Base-by-base conservation (phyloP, 805 yeast species). In the Myxozyma vanderwaltii region DNA sequence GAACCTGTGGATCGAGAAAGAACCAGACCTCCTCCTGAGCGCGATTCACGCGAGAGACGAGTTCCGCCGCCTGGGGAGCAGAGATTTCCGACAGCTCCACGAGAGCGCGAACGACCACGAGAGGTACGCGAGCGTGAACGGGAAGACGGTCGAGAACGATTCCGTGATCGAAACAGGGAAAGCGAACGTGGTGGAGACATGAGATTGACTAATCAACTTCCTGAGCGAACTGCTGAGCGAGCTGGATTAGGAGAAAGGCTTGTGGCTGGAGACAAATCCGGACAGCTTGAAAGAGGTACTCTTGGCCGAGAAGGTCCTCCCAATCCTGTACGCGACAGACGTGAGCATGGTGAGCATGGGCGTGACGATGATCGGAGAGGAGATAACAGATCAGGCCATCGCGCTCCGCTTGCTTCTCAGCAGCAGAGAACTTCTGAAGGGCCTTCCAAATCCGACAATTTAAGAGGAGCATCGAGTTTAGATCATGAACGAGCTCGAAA, bases 101-200 rank as follows among this genome's bases (percentile, higher is more conserved):
- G 52, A n/a, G 49, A 45, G 6, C 61, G 61, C 15, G 54, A 55
- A 17, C 46, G 51, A 8, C 56, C 31, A 6, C 40, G 56, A 24
- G 49, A 39, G n/a, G 31, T 29, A 24, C 48, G 54, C 38, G 54
- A 40, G 33, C 52, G 41, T n/a, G 59, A 55, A 4, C 48, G 54
- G 7, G 54, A 55, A 21, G 44, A 21, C 23, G 35, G 27, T 15
- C 50, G 51, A 21, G 56, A 38, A 38, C 41, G 41, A 17, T 38
- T 38, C n/a, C 39, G 54, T 6, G 52, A 40, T 31, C 49, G 49
- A 17, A 8, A 15, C 46, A 51, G 59, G 13, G 59, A 56, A 29
- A 46, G 52, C 29, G 40, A 33, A 5, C 54, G 55, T 2, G 55
- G 40, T 21, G 48, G 23, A n/a, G 21, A 17, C 15, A 50, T 15